Evolutionary conservation across 2,329 filamentous ascomycete species (phyloP).

Genomic region (Sarocladium brachiariae): DNA sequence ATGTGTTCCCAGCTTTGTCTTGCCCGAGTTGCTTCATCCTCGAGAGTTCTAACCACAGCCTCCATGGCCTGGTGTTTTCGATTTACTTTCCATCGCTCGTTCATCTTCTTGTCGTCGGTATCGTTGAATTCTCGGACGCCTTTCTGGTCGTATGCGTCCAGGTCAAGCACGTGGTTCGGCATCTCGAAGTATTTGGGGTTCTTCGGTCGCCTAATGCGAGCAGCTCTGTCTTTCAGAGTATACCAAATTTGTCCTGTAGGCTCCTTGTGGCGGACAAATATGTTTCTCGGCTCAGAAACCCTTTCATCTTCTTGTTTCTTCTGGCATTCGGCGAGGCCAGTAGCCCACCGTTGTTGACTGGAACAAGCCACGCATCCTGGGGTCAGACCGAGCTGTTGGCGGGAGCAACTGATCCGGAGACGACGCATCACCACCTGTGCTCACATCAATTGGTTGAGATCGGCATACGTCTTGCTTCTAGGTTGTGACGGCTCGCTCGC

Average conservation of each 20-base stretch:
- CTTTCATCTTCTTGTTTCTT: neutral
- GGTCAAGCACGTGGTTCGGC: conserved; percentile 39
- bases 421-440: neutral
- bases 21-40: conserved; percentile 14
- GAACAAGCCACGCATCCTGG: neutral
- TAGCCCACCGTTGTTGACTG: neutral
- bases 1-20: conserved; percentile 20
- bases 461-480: neutral
- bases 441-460: neutral
- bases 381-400: neutral
- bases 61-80: conserved; percentile 18
- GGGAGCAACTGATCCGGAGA: neutral
- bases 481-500: neutral
- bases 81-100: conserved; percentile 22
- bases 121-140: conserved; percentile 35
- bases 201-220: conserved; percentile 2
- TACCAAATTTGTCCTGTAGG: conserved; percentile 9
- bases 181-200: conserved; percentile 31
- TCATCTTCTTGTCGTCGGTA: conserved; percentile 26
- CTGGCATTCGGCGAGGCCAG: neutral
- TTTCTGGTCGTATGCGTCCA: conserved; percentile 40
- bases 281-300: neutral
- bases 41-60: conserved; percentile 23
- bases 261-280: neutral
- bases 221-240: conserved; percentile 1